A percentile compares a stretch with the other conserved stretches of the same genome.
phyloP scores from a whole-genome alignment of 2,329 filamentous ascomycete species.

The Calonectria naviculata region DNA sequence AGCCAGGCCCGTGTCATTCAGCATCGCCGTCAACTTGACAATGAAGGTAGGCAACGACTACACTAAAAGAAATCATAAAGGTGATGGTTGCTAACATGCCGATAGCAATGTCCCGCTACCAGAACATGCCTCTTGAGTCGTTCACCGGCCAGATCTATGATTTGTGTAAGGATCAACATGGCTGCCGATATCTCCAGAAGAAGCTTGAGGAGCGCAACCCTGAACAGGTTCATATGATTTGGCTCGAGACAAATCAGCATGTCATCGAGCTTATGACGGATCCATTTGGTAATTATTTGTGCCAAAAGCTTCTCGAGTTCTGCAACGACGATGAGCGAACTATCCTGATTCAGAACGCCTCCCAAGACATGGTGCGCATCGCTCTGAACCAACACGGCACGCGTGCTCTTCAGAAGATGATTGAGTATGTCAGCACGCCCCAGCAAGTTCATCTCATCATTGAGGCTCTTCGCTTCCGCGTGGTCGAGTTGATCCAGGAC shows the following conservation, averaged over 20 bases:
- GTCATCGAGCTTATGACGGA: constrained; percentile 99
- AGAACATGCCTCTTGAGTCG: constrained; percentile 84
- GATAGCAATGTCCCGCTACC: constrained; percentile 80
- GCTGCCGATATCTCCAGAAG: constrained; percentile 96
- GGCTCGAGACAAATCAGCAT: constrained; percentile 91
- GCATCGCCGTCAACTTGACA: constrained; percentile 79
- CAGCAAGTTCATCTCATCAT: constrained; percentile 92
- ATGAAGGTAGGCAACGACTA: constrained; percentile 65
- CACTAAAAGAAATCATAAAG: neutral
- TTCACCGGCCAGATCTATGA: constrained; percentile 87
- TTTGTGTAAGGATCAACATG: constrained; percentile 97
- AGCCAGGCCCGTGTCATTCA: constrained; percentile 82
- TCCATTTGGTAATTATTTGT: constrained; percentile 98
- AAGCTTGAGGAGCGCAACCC: constrained; percentile 92
- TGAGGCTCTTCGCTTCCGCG: constrained; percentile 81
- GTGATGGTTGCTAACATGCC: constrained; percentile 41
- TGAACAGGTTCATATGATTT: constrained; percentile 91
- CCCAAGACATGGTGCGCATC: constrained; percentile 88
- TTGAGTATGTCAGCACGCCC: constrained; percentile 90
- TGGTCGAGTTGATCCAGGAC: constrained; percentile 96
- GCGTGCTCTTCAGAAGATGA: constrained; percentile 98
- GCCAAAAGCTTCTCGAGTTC: constrained; percentile 97
- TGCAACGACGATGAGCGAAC: constrained; percentile 97
- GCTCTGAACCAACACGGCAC: constrained; percentile 98
- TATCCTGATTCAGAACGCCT: constrained; percentile 88